These are phyloP conservation scores for Hyphopichia buzzinii DNA, from an alignment of 1,139 yeast species.

Conservation along the genomic window DNA sequence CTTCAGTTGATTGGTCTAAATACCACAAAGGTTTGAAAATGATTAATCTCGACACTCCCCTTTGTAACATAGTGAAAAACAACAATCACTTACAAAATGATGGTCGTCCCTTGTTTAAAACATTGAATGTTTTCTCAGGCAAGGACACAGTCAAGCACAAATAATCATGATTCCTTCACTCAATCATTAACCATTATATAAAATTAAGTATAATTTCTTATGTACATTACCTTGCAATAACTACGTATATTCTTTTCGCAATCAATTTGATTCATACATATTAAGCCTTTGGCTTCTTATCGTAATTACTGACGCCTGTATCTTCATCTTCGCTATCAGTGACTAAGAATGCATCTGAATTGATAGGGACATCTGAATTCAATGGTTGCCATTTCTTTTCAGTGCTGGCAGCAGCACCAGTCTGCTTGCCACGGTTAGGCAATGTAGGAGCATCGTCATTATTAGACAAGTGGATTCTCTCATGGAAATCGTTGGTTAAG, in stretches of 20 bases:
- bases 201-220: not conserved
- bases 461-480: slow-evolving; percentile 51
- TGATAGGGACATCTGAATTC: slow-evolving; percentile 54
- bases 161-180: not conserved
- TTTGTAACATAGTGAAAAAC: not conserved
- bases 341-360: slow-evolving; percentile 71
- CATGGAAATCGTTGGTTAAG: slow-evolving; percentile 52
- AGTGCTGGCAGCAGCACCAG: slow-evolving; percentile 10
- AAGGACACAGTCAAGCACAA: not conserved
- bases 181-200: too few relatives aligned
- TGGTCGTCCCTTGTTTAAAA: slow-evolving; percentile 25
- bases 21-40: slow-evolving; percentile 19
- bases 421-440: slow-evolving; percentile 21
- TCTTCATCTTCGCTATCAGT: slow-evolving; percentile 79
- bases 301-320: slow-evolving; percentile 2
- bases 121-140: slow-evolving; percentile 22
- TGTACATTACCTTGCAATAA: not conserved
- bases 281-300: slow-evolving; percentile 1
- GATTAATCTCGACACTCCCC: slow-evolving; percentile 1
- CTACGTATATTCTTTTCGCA: not conserved
- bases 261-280: not conserved
- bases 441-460: slow-evolving; percentile 46
- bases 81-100: slow-evolving; percentile 5
- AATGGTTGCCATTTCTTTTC: slow-evolving; percentile 62
- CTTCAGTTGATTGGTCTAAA: slow-evolving; percentile 38